These are phyloP conservation scores for Sisymbrium irio DNA, from an alignment of 345 rosid genomes.

Conservation along the genomic window DNA sequence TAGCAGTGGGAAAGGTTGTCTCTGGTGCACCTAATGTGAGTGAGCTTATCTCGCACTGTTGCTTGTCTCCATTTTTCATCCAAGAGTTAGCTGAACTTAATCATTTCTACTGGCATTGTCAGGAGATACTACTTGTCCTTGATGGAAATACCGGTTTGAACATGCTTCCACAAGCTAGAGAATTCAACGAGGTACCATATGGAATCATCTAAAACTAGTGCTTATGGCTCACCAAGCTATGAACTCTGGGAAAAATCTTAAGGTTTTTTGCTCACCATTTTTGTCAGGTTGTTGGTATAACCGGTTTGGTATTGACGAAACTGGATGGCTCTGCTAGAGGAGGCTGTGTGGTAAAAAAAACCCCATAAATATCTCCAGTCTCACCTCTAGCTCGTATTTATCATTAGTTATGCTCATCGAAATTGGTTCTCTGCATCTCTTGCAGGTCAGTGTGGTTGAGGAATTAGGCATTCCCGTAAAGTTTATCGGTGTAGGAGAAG, in stretches of 20 bases:
- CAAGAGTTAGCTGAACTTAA: neutral
- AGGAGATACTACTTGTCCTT: slow-evolving; percentile 92
- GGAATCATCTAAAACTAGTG: neutral
- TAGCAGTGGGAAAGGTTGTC: slow-evolving; percentile 75
- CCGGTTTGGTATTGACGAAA: slow-evolving; percentile 90
- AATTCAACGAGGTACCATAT: slow-evolving; percentile 80
- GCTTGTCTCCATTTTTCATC: neutral
- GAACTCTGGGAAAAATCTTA: neutral
- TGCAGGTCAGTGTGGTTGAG: slow-evolving; percentile 91
- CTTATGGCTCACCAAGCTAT: neutral
- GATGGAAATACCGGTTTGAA: slow-evolving; percentile 97
- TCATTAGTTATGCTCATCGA: neutral
- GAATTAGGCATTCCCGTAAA: slow-evolving; percentile 93
- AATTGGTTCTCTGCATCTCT: neutral
- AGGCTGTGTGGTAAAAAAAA: slow-evolving; percentile 77
- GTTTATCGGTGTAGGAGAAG: slow-evolving; percentile 95
- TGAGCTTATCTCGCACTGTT: slow-evolving; percentile 32
- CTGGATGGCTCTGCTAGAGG: slow-evolving; percentile 98
- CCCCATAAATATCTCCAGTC: neutral
- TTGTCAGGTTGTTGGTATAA: slow-evolving; percentile 77
- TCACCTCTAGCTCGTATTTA: neutral
- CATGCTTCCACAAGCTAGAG: slow-evolving; percentile 99
- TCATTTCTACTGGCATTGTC: slow-evolving; percentile 4
- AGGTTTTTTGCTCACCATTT: slow-evolving; percentile 4
- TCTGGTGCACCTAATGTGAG: slow-evolving; percentile 89